A percentile compares a stretch with the other conserved stretches of the same genome.
phyloP scores from a whole-genome alignment of 139 green algal genomes.

The Volvox reticuliferus region DNA sequence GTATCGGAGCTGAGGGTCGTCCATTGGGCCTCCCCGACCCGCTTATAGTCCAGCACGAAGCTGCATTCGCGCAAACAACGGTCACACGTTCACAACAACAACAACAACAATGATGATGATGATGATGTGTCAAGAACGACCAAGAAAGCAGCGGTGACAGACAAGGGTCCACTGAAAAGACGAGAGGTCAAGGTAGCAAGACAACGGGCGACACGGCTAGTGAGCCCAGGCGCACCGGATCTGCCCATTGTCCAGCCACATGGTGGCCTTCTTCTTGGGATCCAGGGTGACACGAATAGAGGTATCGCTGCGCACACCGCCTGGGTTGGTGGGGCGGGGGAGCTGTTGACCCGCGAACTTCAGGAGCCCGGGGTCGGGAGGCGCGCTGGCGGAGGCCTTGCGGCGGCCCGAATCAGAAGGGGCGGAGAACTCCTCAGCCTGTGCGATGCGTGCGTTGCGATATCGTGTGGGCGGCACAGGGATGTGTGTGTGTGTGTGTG shows the following conservation, averaged over 20 bases:
- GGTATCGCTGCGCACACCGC: conserved; percentile 24
- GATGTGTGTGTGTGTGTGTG: too few species aligned
- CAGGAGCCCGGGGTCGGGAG: conserved; percentile 17
- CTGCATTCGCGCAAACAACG: background rate
- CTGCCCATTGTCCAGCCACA: conserved; percentile 14
- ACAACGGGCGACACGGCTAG: too few species aligned
- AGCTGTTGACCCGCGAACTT: conserved; percentile 39
- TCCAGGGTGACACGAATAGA: conserved; percentile 17
- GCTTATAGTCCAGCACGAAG: conserved; percentile 48
- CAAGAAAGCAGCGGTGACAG: too few species aligned
- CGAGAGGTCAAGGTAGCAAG: too few species aligned
- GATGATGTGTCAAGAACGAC: too few species aligned
- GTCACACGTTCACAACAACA: too few species aligned
- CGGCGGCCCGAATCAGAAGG: background rate
- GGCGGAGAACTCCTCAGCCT: conserved; percentile 20
- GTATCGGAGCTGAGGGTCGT: conserved; percentile 7
- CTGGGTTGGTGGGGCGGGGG: conserved; percentile 29
- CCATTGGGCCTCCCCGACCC: background rate
- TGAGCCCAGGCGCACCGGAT: conserved; percentile 13
- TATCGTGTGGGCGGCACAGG: background rate
- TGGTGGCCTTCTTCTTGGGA: conserved; percentile 38
- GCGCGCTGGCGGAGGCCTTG: background rate
- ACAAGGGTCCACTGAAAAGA: too few species aligned
- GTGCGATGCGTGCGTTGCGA: too few species aligned
- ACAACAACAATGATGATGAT: too few species aligned